Evolutionary conservation across 108 stramenopile genomes (phyloP).

Genomic region (Cyclotella sp.): DNA sequence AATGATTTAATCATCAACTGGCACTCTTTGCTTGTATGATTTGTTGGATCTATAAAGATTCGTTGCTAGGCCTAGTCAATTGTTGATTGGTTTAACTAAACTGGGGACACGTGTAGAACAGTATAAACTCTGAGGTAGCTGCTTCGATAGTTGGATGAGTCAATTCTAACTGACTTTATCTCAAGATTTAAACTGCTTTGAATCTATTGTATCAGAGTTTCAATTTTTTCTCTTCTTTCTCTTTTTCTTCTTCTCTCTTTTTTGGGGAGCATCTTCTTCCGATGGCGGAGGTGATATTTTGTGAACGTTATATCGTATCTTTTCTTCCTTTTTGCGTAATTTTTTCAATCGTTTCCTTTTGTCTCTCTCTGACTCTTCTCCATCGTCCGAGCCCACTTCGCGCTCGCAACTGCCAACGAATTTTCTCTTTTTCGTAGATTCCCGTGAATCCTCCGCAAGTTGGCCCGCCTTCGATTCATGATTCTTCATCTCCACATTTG

Average conservation of each 20-base stretch:
- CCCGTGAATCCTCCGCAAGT: not conserved
- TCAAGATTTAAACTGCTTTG: too few relatives aligned
- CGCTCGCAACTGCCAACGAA: not conserved
- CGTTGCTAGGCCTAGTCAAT: too few relatives aligned
- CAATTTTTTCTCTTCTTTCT: constrained; percentile 37
- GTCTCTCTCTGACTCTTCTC: constrained; percentile 40
- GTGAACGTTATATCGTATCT: constrained; percentile 26
- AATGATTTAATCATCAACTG: too few relatives aligned
- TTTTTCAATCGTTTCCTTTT: constrained; percentile 43
- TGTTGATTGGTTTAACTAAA: too few relatives aligned
- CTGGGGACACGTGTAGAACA: too few relatives aligned
- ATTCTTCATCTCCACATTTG: not conserved
- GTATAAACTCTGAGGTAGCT: too few relatives aligned
- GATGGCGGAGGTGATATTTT: constrained; percentile 20
- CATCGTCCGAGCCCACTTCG: constrained; percentile 7
- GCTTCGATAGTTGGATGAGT: too few relatives aligned
- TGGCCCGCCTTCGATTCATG: not conserved
- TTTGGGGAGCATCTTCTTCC: constrained; percentile 13
- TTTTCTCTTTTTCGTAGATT: constrained; percentile 34
- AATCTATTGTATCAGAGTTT: too few relatives aligned
- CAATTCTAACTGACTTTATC: too few relatives aligned
- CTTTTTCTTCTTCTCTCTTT: constrained; percentile 20
- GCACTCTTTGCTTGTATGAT: too few relatives aligned
- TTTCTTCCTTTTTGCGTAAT: constrained; percentile 52
- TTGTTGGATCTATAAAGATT: too few relatives aligned